phyloP scores from a whole-genome alignment of 805 yeast species.

The Sungouiella thailandica region DNA sequence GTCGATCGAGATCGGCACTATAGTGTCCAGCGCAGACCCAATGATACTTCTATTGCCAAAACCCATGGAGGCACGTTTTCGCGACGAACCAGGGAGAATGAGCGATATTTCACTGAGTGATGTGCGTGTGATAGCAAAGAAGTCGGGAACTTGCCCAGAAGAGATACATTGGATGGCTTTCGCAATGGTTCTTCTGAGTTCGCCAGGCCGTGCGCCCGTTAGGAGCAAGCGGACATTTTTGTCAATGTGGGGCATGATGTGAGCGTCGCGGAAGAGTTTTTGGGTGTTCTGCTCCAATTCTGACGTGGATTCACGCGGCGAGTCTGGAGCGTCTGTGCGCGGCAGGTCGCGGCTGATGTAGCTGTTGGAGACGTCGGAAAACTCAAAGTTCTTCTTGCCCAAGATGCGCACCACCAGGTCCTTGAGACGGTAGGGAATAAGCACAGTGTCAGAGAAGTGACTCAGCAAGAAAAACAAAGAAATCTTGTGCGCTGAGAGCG shows the following conservation, averaged over 20 bases:
- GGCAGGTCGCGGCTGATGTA: slow-evolving; percentile 22
- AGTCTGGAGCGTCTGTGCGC: not conserved
- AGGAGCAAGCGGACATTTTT: slow-evolving; percentile 38
- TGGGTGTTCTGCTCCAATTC: slow-evolving; percentile 5
- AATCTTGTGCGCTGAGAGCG: slow-evolving; percentile 52
- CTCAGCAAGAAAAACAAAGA: slow-evolving; percentile 59
- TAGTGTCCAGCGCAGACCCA: slow-evolving; percentile 53
- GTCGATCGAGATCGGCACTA: slow-evolving; percentile 55
- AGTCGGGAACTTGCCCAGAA: slow-evolving; percentile 32
- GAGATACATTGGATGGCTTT: slow-evolving; percentile 39
- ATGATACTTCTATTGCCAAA: slow-evolving; percentile 39
- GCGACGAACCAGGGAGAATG: slow-evolving; percentile 39
- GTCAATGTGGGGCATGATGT: slow-evolving; percentile 43
- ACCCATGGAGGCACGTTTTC: slow-evolving; percentile 32
- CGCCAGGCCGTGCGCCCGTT: slow-evolving; percentile 56
- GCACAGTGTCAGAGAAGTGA: slow-evolving; percentile 59
- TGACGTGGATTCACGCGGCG: not conserved
- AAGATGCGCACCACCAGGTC: slow-evolving; percentile 43
- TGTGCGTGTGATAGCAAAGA: slow-evolving; percentile 50
- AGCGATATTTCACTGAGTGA: slow-evolving; percentile 47
- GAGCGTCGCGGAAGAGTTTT: slow-evolving; percentile 7
- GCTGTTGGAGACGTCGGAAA: slow-evolving; percentile 41
- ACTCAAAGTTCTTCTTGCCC: slow-evolving; percentile 38
- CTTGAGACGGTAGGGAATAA: slow-evolving; percentile 46
- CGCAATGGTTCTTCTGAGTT: slow-evolving; percentile 35